phyloP scores from a whole-genome alignment of 2,329 filamentous ascomycete genomes.

The Dothideomycetes sp. region DNA sequence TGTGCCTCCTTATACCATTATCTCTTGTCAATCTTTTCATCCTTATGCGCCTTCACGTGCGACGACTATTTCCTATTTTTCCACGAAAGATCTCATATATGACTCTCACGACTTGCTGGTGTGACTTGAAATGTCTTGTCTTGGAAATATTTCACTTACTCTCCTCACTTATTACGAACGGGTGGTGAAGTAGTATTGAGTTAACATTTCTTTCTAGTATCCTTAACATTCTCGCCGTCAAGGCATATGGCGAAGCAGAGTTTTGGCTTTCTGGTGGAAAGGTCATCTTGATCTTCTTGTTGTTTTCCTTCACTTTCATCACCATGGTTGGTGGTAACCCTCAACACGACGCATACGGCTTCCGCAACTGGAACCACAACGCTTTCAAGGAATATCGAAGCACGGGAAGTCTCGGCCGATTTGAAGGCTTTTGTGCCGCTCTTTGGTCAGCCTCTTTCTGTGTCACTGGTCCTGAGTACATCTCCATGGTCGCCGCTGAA shows the following conservation, averaged over 20 bases:
- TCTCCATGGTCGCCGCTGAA: slow-evolving; percentile 38
- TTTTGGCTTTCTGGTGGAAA: slow-evolving; percentile 40
- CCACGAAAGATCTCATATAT: no score
- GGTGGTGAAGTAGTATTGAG: no score
- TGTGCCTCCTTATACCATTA: no score
- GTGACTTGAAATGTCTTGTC: no score
- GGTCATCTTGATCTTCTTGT: slow-evolving; percentile 28
- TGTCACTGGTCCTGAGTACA: slow-evolving; percentile 35
- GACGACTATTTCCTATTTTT: no score
- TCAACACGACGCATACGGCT: slow-evolving; percentile 27
- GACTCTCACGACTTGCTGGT: no score
- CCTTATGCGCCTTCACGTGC: no score
- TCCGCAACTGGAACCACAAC: slow-evolving; percentile 26
- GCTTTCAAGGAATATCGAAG: slow-evolving; percentile 19
- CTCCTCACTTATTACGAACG: no score
- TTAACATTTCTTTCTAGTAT: no score
- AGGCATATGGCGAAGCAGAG: slow-evolving; percentile 32
- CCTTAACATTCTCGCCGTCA: slow-evolving; percentile 33
- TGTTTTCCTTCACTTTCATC: slow-evolving; percentile 21
- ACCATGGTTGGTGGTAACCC: slow-evolving; percentile 22
- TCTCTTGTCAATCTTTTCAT: no score
- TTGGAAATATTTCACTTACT: no score
- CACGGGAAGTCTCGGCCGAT: neutral
- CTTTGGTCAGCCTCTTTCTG: slow-evolving; percentile 32
- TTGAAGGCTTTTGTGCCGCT: slow-evolving; percentile 26